Conservation (phyloP, 768 basidiomycete genomes). For the Pleurotus tuoliensis region DNA sequence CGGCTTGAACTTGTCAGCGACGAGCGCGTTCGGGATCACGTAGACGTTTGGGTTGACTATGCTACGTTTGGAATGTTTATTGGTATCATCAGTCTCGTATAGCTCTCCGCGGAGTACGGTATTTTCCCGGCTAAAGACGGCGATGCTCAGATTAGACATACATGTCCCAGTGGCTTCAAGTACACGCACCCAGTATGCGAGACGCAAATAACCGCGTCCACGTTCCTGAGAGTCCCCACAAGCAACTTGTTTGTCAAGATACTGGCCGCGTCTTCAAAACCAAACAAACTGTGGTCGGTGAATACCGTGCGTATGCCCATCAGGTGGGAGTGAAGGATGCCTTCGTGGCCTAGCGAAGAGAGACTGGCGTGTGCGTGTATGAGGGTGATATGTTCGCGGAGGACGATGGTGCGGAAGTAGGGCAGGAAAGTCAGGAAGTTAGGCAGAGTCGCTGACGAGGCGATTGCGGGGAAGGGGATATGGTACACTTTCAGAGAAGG, state of each 20-base stretch:
- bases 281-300: constrained; percentile 96
- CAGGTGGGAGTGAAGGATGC: constrained; percentile 82
- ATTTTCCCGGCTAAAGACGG: constrained; percentile 79
- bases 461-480: constrained; percentile 84
- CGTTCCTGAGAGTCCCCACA: constrained; percentile 80
- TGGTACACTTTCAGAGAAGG: constrained; percentile 92
- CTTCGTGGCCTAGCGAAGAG: constrained; percentile 89
- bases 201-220: constrained; percentile 93
- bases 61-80: constrained; percentile 27
- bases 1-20: constrained; percentile 84
- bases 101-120: constrained; percentile 86
- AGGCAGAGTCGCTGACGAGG: constrained; percentile 90
- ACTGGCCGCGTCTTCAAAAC: constrained; percentile 95
- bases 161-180: neutral
- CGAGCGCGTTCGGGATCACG: constrained; percentile 91
- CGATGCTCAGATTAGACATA: neutral
- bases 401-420: constrained; percentile 83
- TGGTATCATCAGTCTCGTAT: constrained; percentile 47
- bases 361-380: constrained; percentile 92
- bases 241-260: constrained; percentile 97
- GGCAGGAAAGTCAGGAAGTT: constrained; percentile 92
- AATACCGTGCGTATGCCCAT: constrained; percentile 89
- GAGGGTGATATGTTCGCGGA: constrained; percentile 82
- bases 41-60: constrained; percentile 63
- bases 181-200: constrained; percentile 85